Evolutionary conservation across 495 filamentous ascomycete genomes (phyloP).

Genomic region (Penicillium simplicissimum): DNA sequence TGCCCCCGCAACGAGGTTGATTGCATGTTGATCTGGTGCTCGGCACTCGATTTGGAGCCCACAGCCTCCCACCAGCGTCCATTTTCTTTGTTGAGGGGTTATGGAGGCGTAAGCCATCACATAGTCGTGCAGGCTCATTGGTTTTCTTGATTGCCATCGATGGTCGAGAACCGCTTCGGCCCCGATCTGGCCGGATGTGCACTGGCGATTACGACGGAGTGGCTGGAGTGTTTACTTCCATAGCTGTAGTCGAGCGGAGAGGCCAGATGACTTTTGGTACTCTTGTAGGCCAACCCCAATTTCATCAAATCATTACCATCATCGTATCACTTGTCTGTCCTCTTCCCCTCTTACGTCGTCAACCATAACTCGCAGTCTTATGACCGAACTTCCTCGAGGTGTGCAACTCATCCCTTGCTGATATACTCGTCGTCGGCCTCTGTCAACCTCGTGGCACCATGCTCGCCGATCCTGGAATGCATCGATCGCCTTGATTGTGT

Average conservation of each 20-base stretch:
- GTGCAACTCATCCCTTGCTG: too few species aligned
- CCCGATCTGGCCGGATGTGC: conserved; percentile 13
- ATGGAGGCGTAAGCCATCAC: not conserved
- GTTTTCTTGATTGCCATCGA: not conserved
- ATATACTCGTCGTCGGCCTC: not conserved
- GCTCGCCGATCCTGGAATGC: conserved; percentile 35
- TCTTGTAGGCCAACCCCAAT: not conserved
- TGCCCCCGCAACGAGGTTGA: conserved; percentile 9
- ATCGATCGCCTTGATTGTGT: conserved; percentile 26
- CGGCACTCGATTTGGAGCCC: conserved; percentile 18
- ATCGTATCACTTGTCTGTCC: not conserved
- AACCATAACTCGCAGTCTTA: not conserved
- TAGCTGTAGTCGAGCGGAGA: not conserved
- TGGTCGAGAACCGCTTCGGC: conserved; percentile 7
- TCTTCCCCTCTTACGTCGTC: not conserved
- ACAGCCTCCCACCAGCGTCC: not conserved
- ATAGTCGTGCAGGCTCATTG: conserved; percentile 6
- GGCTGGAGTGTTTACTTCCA: conserved; percentile 1
- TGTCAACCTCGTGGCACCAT: conserved; percentile 31
- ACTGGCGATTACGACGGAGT: not conserved
- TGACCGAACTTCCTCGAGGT: not conserved
- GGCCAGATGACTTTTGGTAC: not conserved
- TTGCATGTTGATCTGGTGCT: conserved; percentile 14
- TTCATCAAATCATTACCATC: not conserved
- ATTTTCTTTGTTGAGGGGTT: conserved; percentile 19